These are phyloP conservation scores for Coffea canephora DNA, from an alignment of 257 asterid species.

Conservation along the genomic window DNA sequence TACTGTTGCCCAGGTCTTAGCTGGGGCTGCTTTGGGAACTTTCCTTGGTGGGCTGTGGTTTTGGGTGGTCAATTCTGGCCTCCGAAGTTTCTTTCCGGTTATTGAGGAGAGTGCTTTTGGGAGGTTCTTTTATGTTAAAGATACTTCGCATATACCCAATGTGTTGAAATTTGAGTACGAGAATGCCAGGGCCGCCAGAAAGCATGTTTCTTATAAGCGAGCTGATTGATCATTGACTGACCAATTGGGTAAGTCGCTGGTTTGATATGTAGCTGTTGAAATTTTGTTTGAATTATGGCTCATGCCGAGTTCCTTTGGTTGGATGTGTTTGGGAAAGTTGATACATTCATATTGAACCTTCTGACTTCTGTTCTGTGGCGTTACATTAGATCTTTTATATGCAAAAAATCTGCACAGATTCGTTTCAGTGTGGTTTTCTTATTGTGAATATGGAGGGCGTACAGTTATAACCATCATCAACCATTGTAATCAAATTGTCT, in stretches of 20 bases:
- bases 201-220: slow-evolving; percentile 70
- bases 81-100: slow-evolving; percentile 50
- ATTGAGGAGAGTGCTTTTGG: slow-evolving; percentile 78
- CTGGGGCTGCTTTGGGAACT: slow-evolving; percentile 75
- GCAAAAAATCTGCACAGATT: background rate
- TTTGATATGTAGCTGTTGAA: background rate
- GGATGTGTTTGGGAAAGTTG: background rate
- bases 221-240: slow-evolving; percentile 42
- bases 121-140: slow-evolving; percentile 63
- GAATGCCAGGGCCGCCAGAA: slow-evolving; percentile 73
- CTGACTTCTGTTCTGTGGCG: background rate
- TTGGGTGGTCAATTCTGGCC: slow-evolving; percentile 65
- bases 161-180: slow-evolving; percentile 83
- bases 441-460: background rate
- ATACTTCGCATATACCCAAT: slow-evolving; percentile 79
- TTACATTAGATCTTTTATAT: background rate
- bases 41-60: slow-evolving; percentile 81
- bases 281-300: background rate
- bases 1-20: slow-evolving; percentile 79
- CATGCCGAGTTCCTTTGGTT: background rate
- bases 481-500: background rate
- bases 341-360: background rate
- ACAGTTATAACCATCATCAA: background rate
- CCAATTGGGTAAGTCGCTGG: slow-evolving; percentile 8
- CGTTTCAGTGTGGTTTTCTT: background rate